Percentiles rank a stretch among this genome's conserved stretches.
phyloP scores from a whole-genome alignment of 2,329 filamentous ascomycete species.

The Xylaria sp. region DNA sequence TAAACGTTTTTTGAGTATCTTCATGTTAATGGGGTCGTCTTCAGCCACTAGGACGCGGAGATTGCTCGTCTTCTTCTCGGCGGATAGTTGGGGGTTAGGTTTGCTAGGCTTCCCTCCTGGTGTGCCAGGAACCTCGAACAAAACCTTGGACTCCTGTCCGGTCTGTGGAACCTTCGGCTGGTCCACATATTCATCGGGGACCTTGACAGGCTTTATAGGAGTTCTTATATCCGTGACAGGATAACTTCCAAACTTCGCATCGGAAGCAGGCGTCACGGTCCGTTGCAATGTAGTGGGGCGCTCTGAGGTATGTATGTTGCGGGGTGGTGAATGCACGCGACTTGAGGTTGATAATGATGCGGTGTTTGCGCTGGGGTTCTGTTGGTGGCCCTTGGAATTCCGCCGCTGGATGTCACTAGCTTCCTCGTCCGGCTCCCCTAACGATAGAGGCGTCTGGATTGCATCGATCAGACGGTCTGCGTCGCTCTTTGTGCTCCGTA shows the following conservation, averaged over 20 bases:
- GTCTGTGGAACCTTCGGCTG: slow-evolving; percentile 36
- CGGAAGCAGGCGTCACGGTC: slow-evolving; percentile 13
- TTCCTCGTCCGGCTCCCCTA: slow-evolving; percentile 42
- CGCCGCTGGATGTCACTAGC: slow-evolving; percentile 16
- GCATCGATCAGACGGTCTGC: slow-evolving; percentile 73
- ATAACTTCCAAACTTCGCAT: slow-evolving; percentile 40
- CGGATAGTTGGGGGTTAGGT: background rate
- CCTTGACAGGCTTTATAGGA: slow-evolving; percentile 50
- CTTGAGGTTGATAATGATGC: slow-evolving; percentile 13
- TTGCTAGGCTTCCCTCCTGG: slow-evolving; percentile 1
- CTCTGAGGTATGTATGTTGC: background rate
- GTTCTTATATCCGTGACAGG: slow-evolving; percentile 49
- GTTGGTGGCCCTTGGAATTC: slow-evolving; percentile 22
- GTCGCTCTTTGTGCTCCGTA: slow-evolving; percentile 59
- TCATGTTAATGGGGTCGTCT: slow-evolving; percentile 86
- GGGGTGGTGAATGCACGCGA: background rate
- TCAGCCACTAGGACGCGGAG: slow-evolving; percentile 78
- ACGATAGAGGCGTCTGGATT: slow-evolving; percentile 62
- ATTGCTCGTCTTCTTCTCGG: slow-evolving; percentile 25
- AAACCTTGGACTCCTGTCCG: slow-evolving; percentile 38
- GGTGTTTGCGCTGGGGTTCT: slow-evolving; percentile 11
- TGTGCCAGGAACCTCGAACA: slow-evolving; percentile 43
- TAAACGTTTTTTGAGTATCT: slow-evolving; percentile 76
- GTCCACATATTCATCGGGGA: slow-evolving; percentile 51
- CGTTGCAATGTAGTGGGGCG: slow-evolving; percentile 6